Evolutionary conservation across 2,329 filamentous ascomycete species (phyloP).

Genomic region (Biscogniauxia sp.): DNA sequence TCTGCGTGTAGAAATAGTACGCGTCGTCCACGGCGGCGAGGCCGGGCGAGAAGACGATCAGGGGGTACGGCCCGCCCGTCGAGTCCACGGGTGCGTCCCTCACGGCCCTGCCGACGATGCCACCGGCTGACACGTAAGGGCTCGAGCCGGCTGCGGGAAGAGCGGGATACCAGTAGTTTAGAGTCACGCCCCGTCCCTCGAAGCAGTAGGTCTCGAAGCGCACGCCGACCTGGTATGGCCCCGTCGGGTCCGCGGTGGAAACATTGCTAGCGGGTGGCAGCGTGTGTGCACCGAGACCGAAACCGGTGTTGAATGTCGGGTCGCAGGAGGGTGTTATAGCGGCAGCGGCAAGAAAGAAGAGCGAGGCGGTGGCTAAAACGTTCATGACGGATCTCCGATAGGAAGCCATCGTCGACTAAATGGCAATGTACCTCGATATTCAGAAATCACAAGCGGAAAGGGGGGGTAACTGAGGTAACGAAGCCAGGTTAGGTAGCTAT

Average conservation of each 20-base stretch:
- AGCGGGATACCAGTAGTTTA: slow-evolving; percentile 16
- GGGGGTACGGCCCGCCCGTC: slow-evolving; percentile 13
- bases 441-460: too few species aligned
- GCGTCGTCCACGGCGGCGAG: slow-evolving; percentile 15
- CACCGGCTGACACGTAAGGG: slow-evolving; percentile 11
- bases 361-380: too few species aligned
- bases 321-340: too few species aligned
- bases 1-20: slow-evolving; percentile 18
- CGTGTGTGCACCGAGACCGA: not conserved
- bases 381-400: too few species aligned
- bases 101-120: slow-evolving; percentile 10
- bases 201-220: slow-evolving; percentile 14
- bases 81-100: slow-evolving; percentile 12
- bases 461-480: too few species aligned
- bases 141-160: slow-evolving; percentile 4
- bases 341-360: too few species aligned
- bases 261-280: slow-evolving; percentile 8
- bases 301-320: too few species aligned
- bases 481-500: too few species aligned
- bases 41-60: slow-evolving; percentile 15
- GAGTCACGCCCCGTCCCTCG: slow-evolving; percentile 7
- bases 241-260: slow-evolving; percentile 13
- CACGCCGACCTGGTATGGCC: slow-evolving; percentile 13
- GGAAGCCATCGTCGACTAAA: too few species aligned
- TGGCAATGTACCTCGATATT: too few species aligned